Base-by-base conservation (phyloP, 257 asterid genomes). In the Thymus quinquecostatus region DNA sequence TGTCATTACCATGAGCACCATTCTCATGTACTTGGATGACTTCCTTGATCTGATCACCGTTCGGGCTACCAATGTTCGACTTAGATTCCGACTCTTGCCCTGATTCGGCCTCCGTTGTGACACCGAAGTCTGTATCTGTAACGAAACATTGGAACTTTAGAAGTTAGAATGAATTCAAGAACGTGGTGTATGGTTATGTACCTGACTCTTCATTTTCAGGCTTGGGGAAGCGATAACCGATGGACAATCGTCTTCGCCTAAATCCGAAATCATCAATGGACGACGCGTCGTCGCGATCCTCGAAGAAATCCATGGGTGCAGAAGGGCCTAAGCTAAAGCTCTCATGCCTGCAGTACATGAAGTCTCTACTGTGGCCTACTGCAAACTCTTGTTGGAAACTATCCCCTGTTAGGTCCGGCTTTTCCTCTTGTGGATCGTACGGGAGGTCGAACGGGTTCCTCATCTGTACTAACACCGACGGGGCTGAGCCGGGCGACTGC, bases 361-460 rank as follows among this genome's bases (percentile, higher is more conserved):
- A 28, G 29, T 89, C 96, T 74, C 81, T 84, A n/a, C 13, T 8
- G 8, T 54, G 75, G 47, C 78, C 71, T 3, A 60, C 48, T 70
- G 84, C 73, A 71, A 95, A 88, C 78, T 95, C 98, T 40, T 83
- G 92, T 6, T 81, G 77, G 62, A 92, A 92, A 72, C 88, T 87
- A 11, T 90, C 98, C 33, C 89, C 96, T 8, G 95, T 84, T n/a
- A 95, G 90, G 73, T 79, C 82, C 0, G 89, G 97, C 50, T 87
- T 95, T 68, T 95, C 98, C 81, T 95, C 99, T 13, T 81, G 92
- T 0, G 96, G 96, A 43, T 95, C 99, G 34, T 95, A 95, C 3
- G 99, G 99, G 12, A 95, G 85, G 66, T 95, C 97, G 48, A 95
- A 95, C 1, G 99, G 98, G 68, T 92, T 92, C 54, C 80, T 81